Conservation (phyloP, 2,329 filamentous ascomycete species). For the Xylaria sp. region DNA sequence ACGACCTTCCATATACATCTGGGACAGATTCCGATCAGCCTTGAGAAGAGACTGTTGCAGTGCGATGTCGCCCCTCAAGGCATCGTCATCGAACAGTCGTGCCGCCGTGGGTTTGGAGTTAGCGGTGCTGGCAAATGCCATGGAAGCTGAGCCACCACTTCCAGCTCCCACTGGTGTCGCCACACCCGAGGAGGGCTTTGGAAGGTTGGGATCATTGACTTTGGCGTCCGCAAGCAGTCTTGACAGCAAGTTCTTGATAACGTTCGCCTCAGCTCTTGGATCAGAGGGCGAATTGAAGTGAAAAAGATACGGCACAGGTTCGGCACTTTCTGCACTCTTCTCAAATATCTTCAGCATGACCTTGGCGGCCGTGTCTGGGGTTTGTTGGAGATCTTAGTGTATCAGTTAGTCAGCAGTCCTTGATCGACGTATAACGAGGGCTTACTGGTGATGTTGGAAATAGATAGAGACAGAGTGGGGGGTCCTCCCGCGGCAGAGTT, state of each 20-base stretch:
- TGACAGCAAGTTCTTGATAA: conserved; percentile 83
- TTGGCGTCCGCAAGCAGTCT: conserved; percentile 78
- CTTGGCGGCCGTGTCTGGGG: conserved; percentile 85
- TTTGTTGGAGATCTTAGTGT: conserved; percentile 86
- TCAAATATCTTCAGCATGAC: conserved; percentile 94
- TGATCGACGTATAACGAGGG: conserved; percentile 29
- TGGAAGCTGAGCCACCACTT: conserved; percentile 70
- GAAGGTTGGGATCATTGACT: conserved; percentile 60
- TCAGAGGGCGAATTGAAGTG: conserved; percentile 82
- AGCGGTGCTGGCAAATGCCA: conserved; percentile 80
- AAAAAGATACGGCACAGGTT: conserved; percentile 81
- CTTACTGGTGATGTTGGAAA: conserved; percentile 85
- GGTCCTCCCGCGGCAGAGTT: conserved; percentile 68
- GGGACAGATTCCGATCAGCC: conserved; percentile 77
- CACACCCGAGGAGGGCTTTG: conserved; percentile 57
- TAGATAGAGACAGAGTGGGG: conserved; percentile 73
- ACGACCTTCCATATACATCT: conserved; percentile 88
- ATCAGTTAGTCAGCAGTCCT: conserved; percentile 24
- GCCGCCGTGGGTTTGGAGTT: conserved; percentile 64
- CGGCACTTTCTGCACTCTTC: conserved; percentile 67
- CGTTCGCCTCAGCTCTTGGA: conserved; percentile 84
- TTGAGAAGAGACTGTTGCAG: conserved; percentile 90
- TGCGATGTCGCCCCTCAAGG: conserved; percentile 79
- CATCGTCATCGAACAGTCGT: conserved; percentile 82
- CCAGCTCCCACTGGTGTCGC: conserved; percentile 44